Base-by-base conservation (phyloP, 805 yeast species). In the Saccharomycopsis sp. region DNA sequence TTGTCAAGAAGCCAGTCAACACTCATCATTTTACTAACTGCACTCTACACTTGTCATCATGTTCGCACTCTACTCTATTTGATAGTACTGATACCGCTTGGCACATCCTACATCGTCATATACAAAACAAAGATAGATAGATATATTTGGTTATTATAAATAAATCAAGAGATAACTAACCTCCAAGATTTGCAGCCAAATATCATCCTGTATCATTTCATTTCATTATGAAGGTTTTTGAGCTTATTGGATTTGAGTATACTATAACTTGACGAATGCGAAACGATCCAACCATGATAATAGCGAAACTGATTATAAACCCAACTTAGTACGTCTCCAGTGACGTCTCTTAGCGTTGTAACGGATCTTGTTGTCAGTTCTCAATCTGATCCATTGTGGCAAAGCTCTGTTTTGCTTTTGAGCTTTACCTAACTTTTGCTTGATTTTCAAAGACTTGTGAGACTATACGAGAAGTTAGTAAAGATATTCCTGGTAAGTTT, bases 261-360 rank as follows among this genome's bases (percentile, higher is more conserved):
- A 29, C 38, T 29, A 29, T 58, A 61, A 63, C 59, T 62, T 61
- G 59, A 41, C 56, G 56, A 58, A 54, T 51, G 57, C 47, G 56
- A 51, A 52, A 34, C 47, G 55, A 50, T 56, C 19, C 47, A 41
- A 41, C 49, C 47, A 56, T 38, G 47, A 23, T 29, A 22, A 22
- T n/a, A 15, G n/a, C 29, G 24, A 41, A 8, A 44, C 41, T 34
- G 73, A 76, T 89, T 92, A 93, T 85, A 93, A 79, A 86, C 85
- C 84, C 82, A 93, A 85, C 96, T 93, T 93, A 75, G 97, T 93
- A 88, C 98, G 89, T 89, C 97, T 93, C 99, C 99, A 93, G 94
- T 94, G 96, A 86, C 98, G 88, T 89, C 98, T 91, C 91, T 94
- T 94, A 77, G 97, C 96, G 83, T 93, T 93, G 89, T 90, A 90